A percentile compares a stretch with the other conserved stretches of the same genome.
phyloP scores from a whole-genome alignment of 202 grass and related monocot species.

The Schoenoplectus tabernaemontani region DNA sequence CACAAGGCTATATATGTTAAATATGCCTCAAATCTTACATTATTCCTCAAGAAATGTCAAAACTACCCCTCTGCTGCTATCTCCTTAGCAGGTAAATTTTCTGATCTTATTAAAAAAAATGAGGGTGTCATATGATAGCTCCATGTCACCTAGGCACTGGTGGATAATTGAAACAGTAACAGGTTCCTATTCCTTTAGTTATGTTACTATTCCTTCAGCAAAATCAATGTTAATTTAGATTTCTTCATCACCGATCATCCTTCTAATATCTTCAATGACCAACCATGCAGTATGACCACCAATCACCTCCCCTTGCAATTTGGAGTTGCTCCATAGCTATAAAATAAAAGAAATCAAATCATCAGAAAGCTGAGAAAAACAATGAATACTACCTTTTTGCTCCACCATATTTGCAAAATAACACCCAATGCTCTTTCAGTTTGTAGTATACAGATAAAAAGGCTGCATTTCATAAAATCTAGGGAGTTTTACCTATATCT shows the following conservation, averaged over 20 bases:
- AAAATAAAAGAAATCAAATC: constrained; percentile 23
- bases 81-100: background rate
- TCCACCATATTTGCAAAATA: background rate
- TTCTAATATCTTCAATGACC: constrained; percentile 54
- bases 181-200: background rate
- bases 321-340: constrained; percentile 59
- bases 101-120: background rate
- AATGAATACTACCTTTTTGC: background rate
- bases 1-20: background rate
- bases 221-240: constrained; percentile 16
- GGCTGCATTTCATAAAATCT: background rate
- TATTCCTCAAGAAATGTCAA: constrained; percentile 4
- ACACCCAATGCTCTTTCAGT: background rate
- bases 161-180: background rate
- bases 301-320: constrained; percentile 59
- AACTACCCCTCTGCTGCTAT: background rate
- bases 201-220: background rate
- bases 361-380: constrained; percentile 18
- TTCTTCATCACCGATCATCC: constrained; percentile 80
- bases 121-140: background rate
- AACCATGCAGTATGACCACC: constrained; percentile 77
- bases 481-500: background rate
- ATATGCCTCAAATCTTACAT: background rate
- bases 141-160: background rate
- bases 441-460: background rate